Percentiles rank a stretch among this genome's conserved stretches.
These are phyloP conservation scores for Aspergillus sp. DNA, from an alignment of 2,329 filamentous ascomycete genomes.

Conservation along the genomic window DNA sequence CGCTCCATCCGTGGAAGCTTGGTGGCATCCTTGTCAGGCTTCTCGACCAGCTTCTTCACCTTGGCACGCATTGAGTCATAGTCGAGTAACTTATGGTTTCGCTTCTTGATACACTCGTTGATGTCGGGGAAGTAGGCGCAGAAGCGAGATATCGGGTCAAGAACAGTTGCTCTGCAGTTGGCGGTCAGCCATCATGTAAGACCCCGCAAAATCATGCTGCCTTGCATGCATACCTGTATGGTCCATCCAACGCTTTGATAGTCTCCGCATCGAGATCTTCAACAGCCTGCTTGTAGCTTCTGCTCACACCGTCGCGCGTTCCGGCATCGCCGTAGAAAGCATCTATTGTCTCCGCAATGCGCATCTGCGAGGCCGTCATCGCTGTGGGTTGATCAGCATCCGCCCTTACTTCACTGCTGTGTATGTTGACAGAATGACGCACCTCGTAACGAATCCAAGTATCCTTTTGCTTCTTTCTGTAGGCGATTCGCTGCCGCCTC, in stretches of 20 bases:
- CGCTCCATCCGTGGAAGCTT: conserved; percentile 95
- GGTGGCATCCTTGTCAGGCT: conserved; percentile 96
- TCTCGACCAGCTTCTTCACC: conserved; percentile 95
- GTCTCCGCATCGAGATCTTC: conserved; percentile 97
- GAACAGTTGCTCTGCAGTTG: conserved; percentile 68
- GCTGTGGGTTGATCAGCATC: conserved; percentile 47
- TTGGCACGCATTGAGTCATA: conserved; percentile 94
- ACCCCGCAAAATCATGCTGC: neutral
- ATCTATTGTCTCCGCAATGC: conserved; percentile 98
- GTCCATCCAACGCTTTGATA: conserved; percentile 95
- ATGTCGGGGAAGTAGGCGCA: conserved; percentile 98
- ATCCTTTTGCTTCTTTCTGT: conserved; percentile 97
- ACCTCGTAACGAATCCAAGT: conserved; percentile 92
- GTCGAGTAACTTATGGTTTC: conserved; percentile 95
- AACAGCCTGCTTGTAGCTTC: conserved; percentile 97
- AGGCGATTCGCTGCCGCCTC: conserved; percentile 86
- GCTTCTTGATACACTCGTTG: conserved; percentile 99
- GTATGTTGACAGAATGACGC: conserved; percentile 11
- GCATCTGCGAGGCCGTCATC: conserved; percentile 99
- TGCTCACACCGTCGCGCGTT: conserved; percentile 87
- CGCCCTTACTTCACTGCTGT: too few species aligned
- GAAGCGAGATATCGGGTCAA: conserved; percentile 93
- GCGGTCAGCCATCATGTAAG: neutral
- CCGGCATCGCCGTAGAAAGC: conserved; percentile 97
- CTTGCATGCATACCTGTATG: conserved; percentile 62